Evolutionary conservation across 345 rosid species (phyloP), one percentile per base, ranked within the genome.

Genomic region (Nasturtium officinale): DNA sequence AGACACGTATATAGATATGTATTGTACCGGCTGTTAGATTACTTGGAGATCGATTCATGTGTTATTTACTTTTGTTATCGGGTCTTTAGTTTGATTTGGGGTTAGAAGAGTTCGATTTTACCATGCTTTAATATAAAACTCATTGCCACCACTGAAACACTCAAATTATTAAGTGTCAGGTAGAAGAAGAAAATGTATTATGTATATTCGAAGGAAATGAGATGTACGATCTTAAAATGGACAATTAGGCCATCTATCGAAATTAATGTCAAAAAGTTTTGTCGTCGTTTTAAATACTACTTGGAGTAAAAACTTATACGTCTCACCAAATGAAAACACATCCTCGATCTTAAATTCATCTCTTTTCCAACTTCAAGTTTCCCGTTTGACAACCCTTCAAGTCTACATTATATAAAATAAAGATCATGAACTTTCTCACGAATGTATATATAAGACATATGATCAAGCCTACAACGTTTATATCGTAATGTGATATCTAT

Each of bases 161-260:
- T 30, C 15, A 46, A 45, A 45, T 53, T 25, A 9, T 45, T 1
- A 42, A 54, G 50, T 54, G 72, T 65, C 43, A 74, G 28, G 45
- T 13, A 47, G 43, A 73, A 58, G 65, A 33, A 17, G 65, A 56
- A 54, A 38, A 26, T 58, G 65, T 35, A 30, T 37, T 16, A 45
- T 73, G 71, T 73, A 56, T 56, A 46, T 9, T 3, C 40, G 9
- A 74, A 74, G 78, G 54, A 66, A 74, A 40, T 65, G 32, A 37
- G 72, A 74, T 65, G 78, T 58, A 59, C 48, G 67, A 59, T 74
- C 67, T 59, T 16, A 66, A 50, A 74, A 50, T 58, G 29, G 67
- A 50, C 66, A n/a, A 9, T 8, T 48, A 15, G 73, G 21, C 67
- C 67, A 74, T 65, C 9, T 55, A 9, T 58, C 6, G 7, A 58